These are phyloP conservation scores for Zygoascus tannicola DNA, from an alignment of 805 yeast species.

Conservation along the genomic window DNA sequence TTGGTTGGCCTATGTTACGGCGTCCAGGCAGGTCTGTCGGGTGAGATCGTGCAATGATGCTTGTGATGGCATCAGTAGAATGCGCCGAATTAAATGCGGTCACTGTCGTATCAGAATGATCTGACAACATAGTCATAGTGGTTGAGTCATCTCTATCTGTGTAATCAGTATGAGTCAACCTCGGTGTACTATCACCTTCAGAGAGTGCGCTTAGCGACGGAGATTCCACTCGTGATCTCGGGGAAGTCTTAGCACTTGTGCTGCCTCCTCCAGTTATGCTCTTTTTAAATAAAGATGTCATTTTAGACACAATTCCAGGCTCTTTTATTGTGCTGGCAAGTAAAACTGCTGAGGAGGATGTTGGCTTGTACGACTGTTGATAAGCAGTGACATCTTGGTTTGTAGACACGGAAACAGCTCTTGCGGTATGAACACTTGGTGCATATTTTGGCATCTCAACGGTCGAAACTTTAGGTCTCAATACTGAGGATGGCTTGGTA, in stretches of 20 bases:
- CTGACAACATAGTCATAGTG: neutral
- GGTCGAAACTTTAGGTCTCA: slow-evolving; percentile 14
- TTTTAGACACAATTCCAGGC: slow-evolving; percentile 27
- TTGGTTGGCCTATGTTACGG: neutral
- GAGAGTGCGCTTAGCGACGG: neutral
- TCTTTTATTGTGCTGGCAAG: slow-evolving; percentile 8
- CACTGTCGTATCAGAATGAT: neutral
- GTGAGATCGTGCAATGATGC: neutral
- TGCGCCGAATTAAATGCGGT: neutral
- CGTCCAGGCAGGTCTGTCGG: no score
- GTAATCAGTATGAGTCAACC: neutral
- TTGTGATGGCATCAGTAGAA: no score
- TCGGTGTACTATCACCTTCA: neutral
- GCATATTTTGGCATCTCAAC: slow-evolving; percentile 5
- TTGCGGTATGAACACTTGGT: slow-evolving; percentile 1
- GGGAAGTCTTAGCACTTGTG: neutral
- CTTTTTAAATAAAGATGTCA: slow-evolving; percentile 28
- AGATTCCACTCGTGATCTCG: neutral
- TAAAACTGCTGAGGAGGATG: neutral
- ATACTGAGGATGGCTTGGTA: slow-evolving; percentile 24
- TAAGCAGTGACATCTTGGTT: neutral
- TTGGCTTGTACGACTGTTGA: neutral
- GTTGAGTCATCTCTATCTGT: neutral
- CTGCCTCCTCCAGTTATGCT: neutral
- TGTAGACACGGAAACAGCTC: slow-evolving; percentile 1